Evolutionary conservation across 495 filamentous ascomycete genomes (phyloP), one percentile per base, ranked within the genome.

Genomic region (Poronia punctata): DNA sequence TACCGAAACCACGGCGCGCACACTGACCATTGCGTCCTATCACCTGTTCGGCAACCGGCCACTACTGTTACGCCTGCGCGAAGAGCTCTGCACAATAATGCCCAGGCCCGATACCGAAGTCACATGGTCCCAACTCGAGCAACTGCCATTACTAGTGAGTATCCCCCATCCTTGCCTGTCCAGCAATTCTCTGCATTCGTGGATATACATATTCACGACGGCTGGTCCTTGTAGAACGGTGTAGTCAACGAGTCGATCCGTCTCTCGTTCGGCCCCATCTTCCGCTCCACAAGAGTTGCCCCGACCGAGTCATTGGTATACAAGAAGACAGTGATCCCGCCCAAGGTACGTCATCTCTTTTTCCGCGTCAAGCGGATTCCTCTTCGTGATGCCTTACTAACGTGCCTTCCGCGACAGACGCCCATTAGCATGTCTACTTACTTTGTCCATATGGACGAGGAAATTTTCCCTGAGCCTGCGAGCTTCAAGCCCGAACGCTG

Each of bases 11-110:
- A 57, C 58, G 4, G 45, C 43, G 4, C 18, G 35, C 14, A 44
- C 39, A 5, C 31, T 57, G 14, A 44, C 33, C 17, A 38, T 51
- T 15, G 49, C 38, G 1, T 45, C 43, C 3, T 59, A 41, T 35
- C 52, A 57, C 33, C 35, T 57, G 0, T 19, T 59, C n/a, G 50
- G 48, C 0, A 57, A 59, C 41, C 56, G 53, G 4, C 38, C 36
- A 5, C 16, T 17, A 4, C 19, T 32, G n/a, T 14, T 5, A 32
- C 30, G 15, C 6, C 30, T 32, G 5, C 4, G 30, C 7, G 22
- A 15, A 4, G 34, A 24, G 7, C 8, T 36, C 5, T 14, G 14
- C 3, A 4, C 10, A 1, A 20, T 35, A 1, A 33, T 33, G 30
- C 16, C 30, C n/a, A 18, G n/a, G 6, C 15, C 30, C 16, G n/a